Evolutionary conservation across 371 early-diverging fungal genomes (phyloP).

Genomic region (Haplosporangium sp.): DNA sequence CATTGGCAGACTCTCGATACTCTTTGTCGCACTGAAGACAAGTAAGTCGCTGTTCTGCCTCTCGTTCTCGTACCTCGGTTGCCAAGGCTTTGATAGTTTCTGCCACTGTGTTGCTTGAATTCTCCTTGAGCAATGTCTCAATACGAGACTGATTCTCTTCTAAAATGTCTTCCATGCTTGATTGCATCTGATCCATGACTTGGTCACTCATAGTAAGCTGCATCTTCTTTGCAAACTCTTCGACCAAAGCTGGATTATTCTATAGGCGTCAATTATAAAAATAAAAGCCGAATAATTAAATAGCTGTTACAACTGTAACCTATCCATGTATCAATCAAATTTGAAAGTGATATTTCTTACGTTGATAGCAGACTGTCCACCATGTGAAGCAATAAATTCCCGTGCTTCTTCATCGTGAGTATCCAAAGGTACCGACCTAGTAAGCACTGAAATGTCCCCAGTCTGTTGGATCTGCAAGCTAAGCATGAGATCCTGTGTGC

Average conservation of each 20-base stretch:
- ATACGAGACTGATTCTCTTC: slow-evolving; percentile 55
- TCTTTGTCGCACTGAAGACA: slow-evolving; percentile 62
- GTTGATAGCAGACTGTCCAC: slow-evolving; percentile 51
- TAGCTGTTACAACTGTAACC: neutral
- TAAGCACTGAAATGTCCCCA: slow-evolving; percentile 57
- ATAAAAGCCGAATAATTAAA: neutral
- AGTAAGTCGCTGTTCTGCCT: slow-evolving; percentile 50
- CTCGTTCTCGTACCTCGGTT: slow-evolving; percentile 33
- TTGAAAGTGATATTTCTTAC: slow-evolving; percentile 26
- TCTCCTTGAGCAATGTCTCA: slow-evolving; percentile 51
- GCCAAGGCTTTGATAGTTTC: slow-evolving; percentile 59
- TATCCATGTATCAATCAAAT: neutral
- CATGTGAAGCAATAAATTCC: slow-evolving; percentile 52
- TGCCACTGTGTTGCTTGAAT: slow-evolving; percentile 53
- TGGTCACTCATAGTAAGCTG: slow-evolving; percentile 56
- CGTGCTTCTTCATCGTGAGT: slow-evolving; percentile 58
- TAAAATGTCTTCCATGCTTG: slow-evolving; percentile 56
- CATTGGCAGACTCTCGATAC: slow-evolving; percentile 58
- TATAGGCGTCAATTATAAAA: slow-evolving; percentile 3
- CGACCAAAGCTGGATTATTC: slow-evolving; percentile 58
- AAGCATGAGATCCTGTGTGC: slow-evolving; percentile 61
- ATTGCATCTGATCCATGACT: slow-evolving; percentile 59
- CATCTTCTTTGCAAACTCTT: slow-evolving; percentile 59
- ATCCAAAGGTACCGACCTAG: slow-evolving; percentile 50
- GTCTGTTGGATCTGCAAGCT: slow-evolving; percentile 65